Evolutionary conservation across 495 filamentous ascomycete genomes (phyloP).

Genomic region (Annulohypoxylon maeteangense): DNA sequence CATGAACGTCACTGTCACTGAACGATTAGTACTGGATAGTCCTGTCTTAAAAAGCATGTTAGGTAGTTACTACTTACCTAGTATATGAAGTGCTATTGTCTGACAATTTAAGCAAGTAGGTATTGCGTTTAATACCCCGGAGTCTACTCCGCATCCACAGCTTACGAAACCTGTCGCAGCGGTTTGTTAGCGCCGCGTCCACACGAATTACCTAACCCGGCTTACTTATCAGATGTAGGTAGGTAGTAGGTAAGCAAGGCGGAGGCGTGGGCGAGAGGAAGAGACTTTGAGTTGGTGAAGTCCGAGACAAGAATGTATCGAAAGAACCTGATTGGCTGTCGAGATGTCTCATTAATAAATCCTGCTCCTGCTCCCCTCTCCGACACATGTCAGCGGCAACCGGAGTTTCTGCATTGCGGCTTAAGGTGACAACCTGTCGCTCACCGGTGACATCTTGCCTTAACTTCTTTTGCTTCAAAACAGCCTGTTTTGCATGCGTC

Average conservation of each 20-base stretch:
- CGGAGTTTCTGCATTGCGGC: slow-evolving; percentile 8
- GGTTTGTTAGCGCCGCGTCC: background rate
- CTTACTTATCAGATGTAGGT: background rate
- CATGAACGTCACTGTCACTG: too few relatives aligned
- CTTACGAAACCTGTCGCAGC: background rate
- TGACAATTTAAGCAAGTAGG: too few relatives aligned
- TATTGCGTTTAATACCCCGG: too few relatives aligned
- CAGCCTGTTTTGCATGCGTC: background rate
- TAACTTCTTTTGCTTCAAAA: background rate
- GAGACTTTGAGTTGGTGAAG: slow-evolving; percentile 24
- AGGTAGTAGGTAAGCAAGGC: background rate
- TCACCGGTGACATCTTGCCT: background rate
- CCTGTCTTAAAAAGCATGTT: too few relatives aligned
- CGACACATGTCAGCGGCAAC: slow-evolving; percentile 3
- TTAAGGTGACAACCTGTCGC: background rate
- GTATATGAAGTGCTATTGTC: too few relatives aligned
- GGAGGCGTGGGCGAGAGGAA: background rate
- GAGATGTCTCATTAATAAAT: slow-evolving; percentile 4
- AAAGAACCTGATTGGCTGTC: slow-evolving; percentile 6
- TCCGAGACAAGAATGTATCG: background rate
- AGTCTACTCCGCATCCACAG: too few relatives aligned
- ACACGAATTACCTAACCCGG: background rate
- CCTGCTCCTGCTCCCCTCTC: slow-evolving; percentile 18
- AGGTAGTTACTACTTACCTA: too few relatives aligned
- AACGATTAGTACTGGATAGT: too few relatives aligned